These are phyloP conservation scores for Lathyrus oleraceus DNA, from an alignment of 306 rosid genomes.

Conservation along the genomic window DNA sequence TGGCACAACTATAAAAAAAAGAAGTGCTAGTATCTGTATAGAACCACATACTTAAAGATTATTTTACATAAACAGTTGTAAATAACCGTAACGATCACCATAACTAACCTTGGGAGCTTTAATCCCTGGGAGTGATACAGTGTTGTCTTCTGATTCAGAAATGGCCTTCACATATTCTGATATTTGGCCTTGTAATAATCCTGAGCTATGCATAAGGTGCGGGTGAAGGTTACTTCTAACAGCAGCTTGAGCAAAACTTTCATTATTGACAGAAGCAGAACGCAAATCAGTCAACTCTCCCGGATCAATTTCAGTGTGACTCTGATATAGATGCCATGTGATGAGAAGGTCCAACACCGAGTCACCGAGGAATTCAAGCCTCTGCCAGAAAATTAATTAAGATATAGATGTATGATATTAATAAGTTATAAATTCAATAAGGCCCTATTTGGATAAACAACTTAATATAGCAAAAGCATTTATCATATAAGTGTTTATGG, in stretches of 20 bases:
- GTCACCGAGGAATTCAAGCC: conserved; percentile 96
- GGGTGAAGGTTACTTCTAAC: conserved; percentile 66
- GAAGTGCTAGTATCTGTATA: not conserved
- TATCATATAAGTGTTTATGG: not conserved
- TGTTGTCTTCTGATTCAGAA: conserved; percentile 44
- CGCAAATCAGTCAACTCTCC: conserved; percentile 96
- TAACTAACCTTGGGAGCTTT: conserved; percentile 82
- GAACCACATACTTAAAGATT: not conserved
- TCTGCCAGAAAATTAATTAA: conserved; percentile 54
- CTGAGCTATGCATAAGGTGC: conserved; percentile 79
- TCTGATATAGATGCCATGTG: conserved; percentile 77
- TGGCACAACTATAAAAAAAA: not conserved
- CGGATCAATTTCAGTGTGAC: conserved; percentile 65
- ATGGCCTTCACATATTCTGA: conserved; percentile 60
- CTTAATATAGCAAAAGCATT: not conserved
- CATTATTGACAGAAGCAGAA: conserved; percentile 88
- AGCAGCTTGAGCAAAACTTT: conserved; percentile 82
- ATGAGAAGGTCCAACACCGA: conserved; percentile 88
- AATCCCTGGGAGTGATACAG: conserved; percentile 43
- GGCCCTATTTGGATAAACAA: not conserved
- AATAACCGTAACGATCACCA: conserved; percentile 9
- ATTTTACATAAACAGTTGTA: no score
- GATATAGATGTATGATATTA: conserved; percentile 7
- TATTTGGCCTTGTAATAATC: conserved; percentile 63
- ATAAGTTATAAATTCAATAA: conserved; percentile 16